A percentile compares a stretch with the other conserved stretches of the same genome.
phyloP scores from a whole-genome alignment of 108 stramenopile species.

The Epipyxis sp. region DNA sequence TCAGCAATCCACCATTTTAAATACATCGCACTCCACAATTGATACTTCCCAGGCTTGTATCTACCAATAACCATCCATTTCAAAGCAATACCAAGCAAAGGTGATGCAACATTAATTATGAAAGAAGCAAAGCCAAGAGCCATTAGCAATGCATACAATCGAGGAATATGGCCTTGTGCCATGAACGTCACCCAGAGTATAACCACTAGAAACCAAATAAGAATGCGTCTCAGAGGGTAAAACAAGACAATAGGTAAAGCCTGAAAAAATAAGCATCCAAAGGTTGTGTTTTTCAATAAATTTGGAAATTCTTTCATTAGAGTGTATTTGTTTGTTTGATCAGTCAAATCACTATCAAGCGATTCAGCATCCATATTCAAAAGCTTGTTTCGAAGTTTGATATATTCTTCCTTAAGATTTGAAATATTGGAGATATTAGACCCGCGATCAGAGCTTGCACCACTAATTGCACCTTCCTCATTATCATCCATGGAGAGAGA shows the following conservation, averaged over 20 bases:
- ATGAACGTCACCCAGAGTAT: constrained; percentile 8
- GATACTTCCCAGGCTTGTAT: constrained; percentile 8
- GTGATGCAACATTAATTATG: background rate
- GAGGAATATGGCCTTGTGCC: background rate
- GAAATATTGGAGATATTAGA: too few species aligned
- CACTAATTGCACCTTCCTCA: background rate
- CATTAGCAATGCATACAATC: background rate
- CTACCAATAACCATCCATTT: constrained; percentile 20
- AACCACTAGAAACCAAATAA: constrained; percentile 10
- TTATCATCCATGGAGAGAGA: background rate
- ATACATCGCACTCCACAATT: constrained; percentile 14
- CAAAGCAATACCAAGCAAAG: background rate
- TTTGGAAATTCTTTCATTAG: background rate
- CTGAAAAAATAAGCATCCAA: background rate
- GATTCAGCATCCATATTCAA: too few species aligned
- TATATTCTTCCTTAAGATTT: too few species aligned
- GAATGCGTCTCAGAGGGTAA: background rate
- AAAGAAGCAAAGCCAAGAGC: background rate
- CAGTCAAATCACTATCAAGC: too few species aligned
- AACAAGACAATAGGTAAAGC: background rate
- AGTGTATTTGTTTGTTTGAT: too few species aligned
- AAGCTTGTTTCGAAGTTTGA: too few species aligned
- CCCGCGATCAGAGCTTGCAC: too few species aligned
- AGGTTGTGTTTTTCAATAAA: background rate
- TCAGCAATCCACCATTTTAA: constrained; percentile 23